Base-by-base conservation (phyloP, 768 basidiomycete genomes). In the Terana coerulea region DNA sequence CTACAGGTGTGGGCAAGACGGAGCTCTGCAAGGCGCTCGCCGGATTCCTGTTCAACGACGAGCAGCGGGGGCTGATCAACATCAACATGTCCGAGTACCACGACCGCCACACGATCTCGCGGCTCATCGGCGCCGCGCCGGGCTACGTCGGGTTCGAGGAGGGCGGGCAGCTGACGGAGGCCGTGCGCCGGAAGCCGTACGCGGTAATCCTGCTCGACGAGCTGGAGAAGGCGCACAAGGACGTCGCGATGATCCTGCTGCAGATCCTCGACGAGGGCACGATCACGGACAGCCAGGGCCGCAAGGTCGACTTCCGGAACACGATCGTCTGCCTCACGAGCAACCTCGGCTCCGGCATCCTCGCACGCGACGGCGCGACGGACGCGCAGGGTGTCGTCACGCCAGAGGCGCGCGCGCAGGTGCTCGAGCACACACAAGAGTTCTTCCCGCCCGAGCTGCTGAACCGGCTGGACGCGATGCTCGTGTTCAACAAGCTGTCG, bases 11-110 rank as follows among this genome's bases (percentile, higher is more conserved):
- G 2, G 91, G 89, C 11, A 91, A 91, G 87, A 95, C 93, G 0
- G 92, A 93, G 59, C 75, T 97, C 6, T 88, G 86, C 63, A 97
- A 97, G 67, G 83, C 89, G 0, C 77, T 98, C 11, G 92, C 94
- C 0, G 77, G 75, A 0, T 97, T 97, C 75, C 64, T 98, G 51
- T 97, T 91, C 71, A 86, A 92, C 53, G 90, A 94, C 55, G 91
- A 94, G 62, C 83, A 87, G 52, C 74, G 88, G 36, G 93, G 90
- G 10, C 62, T 95, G 90, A 91, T 94, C 56, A 89, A 86, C 53
- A 91, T 95, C 63, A 95, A 97, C 59, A 94, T 95, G 91, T 88
- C 89, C n/a, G 91, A 97, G 79, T 97, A 88, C 61, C 89, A 91
- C 45, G 94, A 95, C 58, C 81, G 93, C 48, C 91, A 98, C 62